A percentile compares a stretch with the other conserved stretches of the same genome.
These are phyloP conservation scores for Pythium utonaiense DNA, from an alignment of 352 stramenopile species.

Conservation along the genomic window DNA sequence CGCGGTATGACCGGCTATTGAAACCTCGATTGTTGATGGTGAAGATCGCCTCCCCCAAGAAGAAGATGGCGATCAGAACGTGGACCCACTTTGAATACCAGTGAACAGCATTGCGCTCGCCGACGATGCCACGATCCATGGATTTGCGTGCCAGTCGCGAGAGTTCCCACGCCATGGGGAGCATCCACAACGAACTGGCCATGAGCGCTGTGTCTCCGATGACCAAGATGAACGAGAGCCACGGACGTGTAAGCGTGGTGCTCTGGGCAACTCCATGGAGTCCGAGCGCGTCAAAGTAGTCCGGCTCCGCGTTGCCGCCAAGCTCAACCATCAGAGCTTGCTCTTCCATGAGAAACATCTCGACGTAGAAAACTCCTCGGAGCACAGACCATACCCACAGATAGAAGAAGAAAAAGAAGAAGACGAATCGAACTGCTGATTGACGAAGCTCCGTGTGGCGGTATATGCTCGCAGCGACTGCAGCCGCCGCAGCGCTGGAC, in stretches of 20 bases:
- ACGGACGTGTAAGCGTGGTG: constrained; percentile 31
- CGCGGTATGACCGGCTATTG: constrained; percentile 28
- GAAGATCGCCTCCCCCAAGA: background rate
- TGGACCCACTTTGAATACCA: background rate
- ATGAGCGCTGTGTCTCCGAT: constrained; percentile 48
- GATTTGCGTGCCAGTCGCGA: constrained; percentile 47
- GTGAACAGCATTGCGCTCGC: constrained; percentile 27
- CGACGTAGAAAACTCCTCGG: constrained; percentile 40
- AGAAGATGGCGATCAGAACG: background rate
- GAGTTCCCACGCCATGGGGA: constrained; percentile 59
- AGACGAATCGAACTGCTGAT: constrained; percentile 44
- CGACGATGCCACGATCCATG: constrained; percentile 52
- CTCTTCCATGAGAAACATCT: constrained; percentile 31
- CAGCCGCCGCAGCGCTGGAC: constrained; percentile 34
- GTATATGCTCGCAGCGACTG: constrained; percentile 34
- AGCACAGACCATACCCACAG: constrained; percentile 57
- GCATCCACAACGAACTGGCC: constrained; percentile 42
- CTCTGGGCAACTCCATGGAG: constrained; percentile 36
- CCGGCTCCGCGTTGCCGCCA: background rate
- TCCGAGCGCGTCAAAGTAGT: constrained; percentile 43
- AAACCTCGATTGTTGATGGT: background rate
- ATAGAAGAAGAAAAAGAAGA: constrained; percentile 64
- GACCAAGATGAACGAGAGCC: background rate
- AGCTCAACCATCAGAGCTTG: constrained; percentile 5
- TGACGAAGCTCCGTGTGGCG: constrained; percentile 32